These are phyloP conservation scores for Yamadazyma dendronema DNA, from an alignment of 1,139 yeast species.

Conservation along the genomic window DNA sequence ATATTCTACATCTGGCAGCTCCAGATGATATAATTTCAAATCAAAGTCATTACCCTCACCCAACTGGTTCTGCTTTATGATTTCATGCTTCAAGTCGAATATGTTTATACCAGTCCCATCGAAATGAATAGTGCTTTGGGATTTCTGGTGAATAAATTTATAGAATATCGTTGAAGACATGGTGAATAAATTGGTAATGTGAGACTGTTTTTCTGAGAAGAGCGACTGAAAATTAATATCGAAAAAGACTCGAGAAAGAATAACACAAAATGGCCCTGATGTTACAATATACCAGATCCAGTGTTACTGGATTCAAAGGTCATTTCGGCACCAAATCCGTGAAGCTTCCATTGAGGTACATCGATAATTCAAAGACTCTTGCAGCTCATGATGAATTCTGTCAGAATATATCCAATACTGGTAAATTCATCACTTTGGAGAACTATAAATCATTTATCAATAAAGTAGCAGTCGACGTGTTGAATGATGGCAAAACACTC, in stretches of 20 bases:
- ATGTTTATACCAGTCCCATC: constrained; percentile 97
- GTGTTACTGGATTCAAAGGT: constrained; percentile 25
- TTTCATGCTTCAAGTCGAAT: constrained; percentile 89
- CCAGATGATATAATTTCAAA: constrained; percentile 57
- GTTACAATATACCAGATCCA: constrained; percentile 18
- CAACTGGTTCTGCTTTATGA: constrained; percentile 74
- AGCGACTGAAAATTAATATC: background rate
- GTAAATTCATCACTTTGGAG: constrained; percentile 24
- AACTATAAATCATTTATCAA: constrained; percentile 20
- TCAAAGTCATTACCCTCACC: constrained; percentile 87
- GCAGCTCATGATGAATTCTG: constrained; percentile 26
- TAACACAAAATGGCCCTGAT: background rate
- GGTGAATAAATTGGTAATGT: too few species aligned
- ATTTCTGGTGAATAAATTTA: constrained; percentile 81
- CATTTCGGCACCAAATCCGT: constrained; percentile 22
- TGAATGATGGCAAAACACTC: constrained; percentile 31
- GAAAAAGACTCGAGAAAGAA: background rate
- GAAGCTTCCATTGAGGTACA: constrained; percentile 34
- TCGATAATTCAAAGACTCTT: constrained; percentile 4
- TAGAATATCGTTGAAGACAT: constrained; percentile 94
- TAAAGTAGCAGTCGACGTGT: constrained; percentile 25
- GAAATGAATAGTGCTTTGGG: constrained; percentile 74
- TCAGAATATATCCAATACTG: constrained; percentile 20
- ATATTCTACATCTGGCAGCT: constrained; percentile 75
- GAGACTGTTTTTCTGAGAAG: background rate